A percentile compares a stretch with the other conserved stretches of the same genome.
Conservation (phyloP, 371 early-diverging fungal genomes). For the Rhizopus microsporus region DNA sequence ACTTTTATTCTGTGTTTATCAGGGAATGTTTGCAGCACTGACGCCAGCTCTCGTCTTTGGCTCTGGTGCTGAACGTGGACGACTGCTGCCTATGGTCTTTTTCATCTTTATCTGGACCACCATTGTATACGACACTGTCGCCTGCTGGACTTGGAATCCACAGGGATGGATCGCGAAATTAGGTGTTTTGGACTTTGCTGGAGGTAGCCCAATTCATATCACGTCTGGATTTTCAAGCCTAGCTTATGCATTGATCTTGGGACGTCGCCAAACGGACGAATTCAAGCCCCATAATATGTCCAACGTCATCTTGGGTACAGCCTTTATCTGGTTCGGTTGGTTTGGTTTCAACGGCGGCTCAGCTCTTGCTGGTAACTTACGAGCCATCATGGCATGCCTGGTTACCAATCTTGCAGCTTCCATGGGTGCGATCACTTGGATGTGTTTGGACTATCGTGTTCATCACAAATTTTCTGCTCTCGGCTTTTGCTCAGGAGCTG, state of each 20-base stretch:
- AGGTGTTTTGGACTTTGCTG: slow-evolving; percentile 85
- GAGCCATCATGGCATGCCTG: slow-evolving; percentile 83
- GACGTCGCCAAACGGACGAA: slow-evolving; percentile 68
- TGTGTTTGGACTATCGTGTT: slow-evolving; percentile 74
- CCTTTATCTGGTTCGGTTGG: slow-evolving; percentile 91
- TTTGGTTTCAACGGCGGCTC: slow-evolving; percentile 90
- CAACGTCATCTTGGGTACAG: slow-evolving; percentile 85
- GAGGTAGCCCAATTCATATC: slow-evolving; percentile 90
- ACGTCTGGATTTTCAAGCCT: slow-evolving; percentile 87
- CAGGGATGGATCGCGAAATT: slow-evolving; percentile 81
- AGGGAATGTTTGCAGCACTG: slow-evolving; percentile 84
- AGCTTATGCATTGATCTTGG: slow-evolving; percentile 82
- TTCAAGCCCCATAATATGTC: slow-evolving; percentile 90
- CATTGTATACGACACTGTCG: slow-evolving; percentile 83
- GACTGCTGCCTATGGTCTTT: slow-evolving; percentile 81
- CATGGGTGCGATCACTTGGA: slow-evolving; percentile 85
- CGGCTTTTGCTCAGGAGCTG: slow-evolving; percentile 91
- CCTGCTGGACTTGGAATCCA: slow-evolving; percentile 93
- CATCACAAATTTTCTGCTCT: slow-evolving; percentile 81
- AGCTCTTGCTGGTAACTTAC: slow-evolving; percentile 76
- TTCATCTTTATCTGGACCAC: slow-evolving; percentile 94
- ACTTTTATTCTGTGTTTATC: slow-evolving; percentile 72
- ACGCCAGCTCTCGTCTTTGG: slow-evolving; percentile 92
- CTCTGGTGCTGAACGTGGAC: slow-evolving; percentile 81
- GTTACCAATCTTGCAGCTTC: slow-evolving; percentile 87